Evolutionary conservation across 1,284 basidiomycete species (phyloP).

Genomic region (Moniliella sp.): DNA sequence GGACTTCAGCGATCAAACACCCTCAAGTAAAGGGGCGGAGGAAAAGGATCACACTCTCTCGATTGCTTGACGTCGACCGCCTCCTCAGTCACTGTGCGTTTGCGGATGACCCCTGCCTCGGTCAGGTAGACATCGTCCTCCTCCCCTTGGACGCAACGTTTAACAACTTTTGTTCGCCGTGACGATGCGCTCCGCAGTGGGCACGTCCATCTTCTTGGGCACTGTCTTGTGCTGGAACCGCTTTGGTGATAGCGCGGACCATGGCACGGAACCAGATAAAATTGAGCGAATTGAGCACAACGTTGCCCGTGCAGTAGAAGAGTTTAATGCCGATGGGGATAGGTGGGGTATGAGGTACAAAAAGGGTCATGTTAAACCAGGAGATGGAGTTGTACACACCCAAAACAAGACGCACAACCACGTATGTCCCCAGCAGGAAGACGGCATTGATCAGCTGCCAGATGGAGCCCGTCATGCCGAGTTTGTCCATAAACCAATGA

Average conservation of each 20-base stretch:
- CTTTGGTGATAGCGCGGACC: slow-evolving; percentile 28
- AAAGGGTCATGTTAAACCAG: slow-evolving; percentile 18
- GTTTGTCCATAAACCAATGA: slow-evolving; percentile 36
- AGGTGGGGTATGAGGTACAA: slow-evolving; percentile 12
- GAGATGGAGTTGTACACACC: slow-evolving; percentile 30
- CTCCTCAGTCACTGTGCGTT: too few relatives aligned
- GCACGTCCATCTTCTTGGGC: too few relatives aligned
- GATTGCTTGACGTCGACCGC: too few relatives aligned
- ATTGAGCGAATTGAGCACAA: slow-evolving; percentile 26
- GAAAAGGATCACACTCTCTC: too few relatives aligned
- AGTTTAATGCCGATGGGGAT: slow-evolving; percentile 6
- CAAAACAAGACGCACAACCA: slow-evolving; percentile 29
- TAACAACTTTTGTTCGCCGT: too few relatives aligned
- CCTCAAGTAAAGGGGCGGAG: too few relatives aligned
- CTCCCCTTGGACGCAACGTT: too few relatives aligned
- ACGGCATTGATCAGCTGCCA: slow-evolving; percentile 33
- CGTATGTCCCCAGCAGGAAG: slow-evolving; percentile 27
- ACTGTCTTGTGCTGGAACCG: slow-evolving; percentile 16
- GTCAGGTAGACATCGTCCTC: too few relatives aligned
- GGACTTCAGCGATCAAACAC: too few relatives aligned
- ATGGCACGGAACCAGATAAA: slow-evolving; percentile 35
- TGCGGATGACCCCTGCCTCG: too few relatives aligned
- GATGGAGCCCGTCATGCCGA: slow-evolving; percentile 30
- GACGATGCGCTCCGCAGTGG: too few relatives aligned
- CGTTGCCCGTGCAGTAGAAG: slow-evolving; percentile 18